Percentiles rank a stretch among this genome's conserved stretches.
Conservation (phyloP, 805 yeast species). For the Monosporozyma aquatica region DNA sequence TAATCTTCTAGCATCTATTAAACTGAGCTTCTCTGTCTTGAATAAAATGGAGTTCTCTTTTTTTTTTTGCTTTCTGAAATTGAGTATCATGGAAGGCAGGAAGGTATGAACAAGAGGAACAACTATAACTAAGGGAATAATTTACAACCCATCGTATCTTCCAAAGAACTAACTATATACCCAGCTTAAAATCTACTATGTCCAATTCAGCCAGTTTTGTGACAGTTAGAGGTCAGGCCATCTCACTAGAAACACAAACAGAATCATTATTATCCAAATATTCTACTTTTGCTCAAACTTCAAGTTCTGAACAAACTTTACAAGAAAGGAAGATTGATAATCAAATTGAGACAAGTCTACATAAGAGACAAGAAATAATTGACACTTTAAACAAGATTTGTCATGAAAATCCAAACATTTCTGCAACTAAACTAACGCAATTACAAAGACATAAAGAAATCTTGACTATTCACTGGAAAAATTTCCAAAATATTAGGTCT, state of each 20-base stretch:
- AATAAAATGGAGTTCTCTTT: no score
- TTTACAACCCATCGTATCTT: no score
- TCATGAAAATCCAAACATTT: conserved; percentile 47
- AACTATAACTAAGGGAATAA: no score
- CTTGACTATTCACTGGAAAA: conserved; percentile 58
- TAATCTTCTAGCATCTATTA: no score
- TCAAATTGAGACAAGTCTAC: conserved; percentile 43
- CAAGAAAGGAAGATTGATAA: conserved; percentile 40
- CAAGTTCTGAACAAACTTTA: conserved; percentile 38
- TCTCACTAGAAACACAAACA: conserved; percentile 64
- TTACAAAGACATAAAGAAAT: conserved; percentile 73
- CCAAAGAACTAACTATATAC: no score
- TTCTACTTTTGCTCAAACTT: conserved; percentile 45
- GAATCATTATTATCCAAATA: conserved; percentile 43
- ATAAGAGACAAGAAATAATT: conserved; percentile 46
- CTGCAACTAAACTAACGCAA: conserved; percentile 73
- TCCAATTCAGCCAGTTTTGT: conserved; percentile 37
- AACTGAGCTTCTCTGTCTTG: no score
- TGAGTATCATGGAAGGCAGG: no score
- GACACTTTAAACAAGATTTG: conserved; percentile 43
- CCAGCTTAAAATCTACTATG: conserved; percentile 4
- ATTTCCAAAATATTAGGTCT: conserved; percentile 48
- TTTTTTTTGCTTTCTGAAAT: no score
- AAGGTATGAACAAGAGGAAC: no score
- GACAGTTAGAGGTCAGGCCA: conserved; percentile 58